Base-by-base conservation (phyloP, 2,329 filamentous ascomycete genomes). In the Colletotrichum melonis region DNA sequence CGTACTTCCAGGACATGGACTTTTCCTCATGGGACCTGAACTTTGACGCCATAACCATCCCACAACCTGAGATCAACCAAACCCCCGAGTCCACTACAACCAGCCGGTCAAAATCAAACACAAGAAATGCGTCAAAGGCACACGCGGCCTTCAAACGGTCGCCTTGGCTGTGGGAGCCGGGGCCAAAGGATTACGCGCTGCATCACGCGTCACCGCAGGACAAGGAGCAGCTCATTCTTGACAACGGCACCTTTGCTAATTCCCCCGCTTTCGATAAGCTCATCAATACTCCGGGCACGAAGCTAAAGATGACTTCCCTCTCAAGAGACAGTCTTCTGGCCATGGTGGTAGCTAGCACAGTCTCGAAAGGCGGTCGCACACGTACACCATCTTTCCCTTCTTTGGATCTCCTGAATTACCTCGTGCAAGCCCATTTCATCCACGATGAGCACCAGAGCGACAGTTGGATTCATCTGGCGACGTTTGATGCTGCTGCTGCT, bases 371-470 rank as follows among this genome's bases (percentile, higher is more conserved):
- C 7, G 26, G 77, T 0, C 75, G 78, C 0, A 76, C 76, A 28
- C 77, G 77, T 0, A 80, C 83, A 19, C 80, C 82, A 5, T 84
- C 82, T 0, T 85, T 85, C 12, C 84, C 84, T 0, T 82, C 81
- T 0, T 80, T 81, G 0, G 82, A 85, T 38, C 69, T 85, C 1
- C 72, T 86, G 6, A 82, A 84, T 54, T 80, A 79, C 0, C 74
- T 86, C 0, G 78, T 85, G 0, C 82, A 85, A 62, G 76, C 82
- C 0, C 79, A 78, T 0, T 77, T 80, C 0, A 85, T 82, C 72
- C 76, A 73, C 19, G 71, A 73, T 19, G 71, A 73, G 19, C 71
- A 73, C 2, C 71, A 71, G 28, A 49, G 60, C 19, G 71, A 73
- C 28, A 73, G 71, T 35, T 73, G 71, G 71, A 73, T 86, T 2